Base-by-base conservation (phyloP, 2,329 filamentous ascomycete genomes). In the Boeremia exigua region DNA sequence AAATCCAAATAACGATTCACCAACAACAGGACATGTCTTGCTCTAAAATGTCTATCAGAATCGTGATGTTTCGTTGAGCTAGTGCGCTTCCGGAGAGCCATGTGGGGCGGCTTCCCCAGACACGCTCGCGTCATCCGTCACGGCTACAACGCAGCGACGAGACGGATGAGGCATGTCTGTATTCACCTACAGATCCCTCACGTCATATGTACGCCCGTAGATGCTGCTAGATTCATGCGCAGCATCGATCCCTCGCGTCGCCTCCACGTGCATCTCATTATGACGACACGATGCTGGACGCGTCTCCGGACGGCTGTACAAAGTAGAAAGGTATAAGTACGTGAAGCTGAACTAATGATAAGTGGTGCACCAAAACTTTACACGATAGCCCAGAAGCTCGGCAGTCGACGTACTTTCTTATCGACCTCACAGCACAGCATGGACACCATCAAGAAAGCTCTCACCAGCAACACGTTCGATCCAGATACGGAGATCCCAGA, bases 401-500 rank as follows among this genome's bases (percentile, higher is more conserved):
- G 28, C n/a, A 34, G 19, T 27, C 10, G 34, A 9, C 6, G 19
- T 27, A 15, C 27, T 10, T 29, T 30, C n/a, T 9, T n/a, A 30
- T 4, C 5, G 6, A 36, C 23, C n/a, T 12, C 36, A 19, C 45
- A 17, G 10, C 36, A 39, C 40, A 33, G 14, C 27, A 37, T 14
- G 48, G 34, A 58, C 11, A 28, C 46, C 0, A 53, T 49, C 42
- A 59, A 55, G 29, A 54, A 51, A 15, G 49, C 56, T 12, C 28
- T 68, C 23, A 60, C 49, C 11, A 62, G 66, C 47, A 77, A 78
- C 62, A 78, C 67, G 14, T 78, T 77, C 52, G 70, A 78, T 39
- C 75, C 75, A 0, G 71, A 76, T 48, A 73, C 63, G 11, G 75
- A 78, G 49, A 73, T 78, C n/a, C 75, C 77, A 3, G 73, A 77